Conservation (phyloP, 495 filamentous ascomycete species). For the Copromyces sp. region DNA sequence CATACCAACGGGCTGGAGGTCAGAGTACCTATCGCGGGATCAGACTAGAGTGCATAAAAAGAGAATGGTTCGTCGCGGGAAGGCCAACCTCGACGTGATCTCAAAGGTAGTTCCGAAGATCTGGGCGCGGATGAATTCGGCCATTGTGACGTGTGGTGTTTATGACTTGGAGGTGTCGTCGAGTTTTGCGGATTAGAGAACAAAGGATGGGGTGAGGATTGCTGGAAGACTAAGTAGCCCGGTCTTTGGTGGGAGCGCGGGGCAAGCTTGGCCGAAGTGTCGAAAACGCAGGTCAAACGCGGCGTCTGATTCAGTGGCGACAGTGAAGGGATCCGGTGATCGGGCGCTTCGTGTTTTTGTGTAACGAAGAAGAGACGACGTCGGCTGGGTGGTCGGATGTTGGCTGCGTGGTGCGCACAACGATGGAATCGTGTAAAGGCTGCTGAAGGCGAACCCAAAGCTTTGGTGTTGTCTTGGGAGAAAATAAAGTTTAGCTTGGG, state of each 20-base stretch:
- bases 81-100: constrained; percentile 90
- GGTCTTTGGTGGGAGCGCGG: not conserved
- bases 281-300: not conserved
- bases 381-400: not conserved
- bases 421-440: not conserved
- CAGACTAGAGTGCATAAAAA: constrained; percentile 10
- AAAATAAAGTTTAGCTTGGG: not conserved
- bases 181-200: constrained; percentile 3
- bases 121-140: constrained; percentile 97
- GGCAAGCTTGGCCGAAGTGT: not conserved
- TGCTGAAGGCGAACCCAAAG: not conserved
- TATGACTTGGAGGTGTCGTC: not conserved
- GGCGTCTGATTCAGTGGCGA: not conserved
- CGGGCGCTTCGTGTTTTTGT: not conserved
- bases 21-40: constrained; percentile 63
- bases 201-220: not conserved
- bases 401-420: not conserved
- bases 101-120: constrained; percentile 99
- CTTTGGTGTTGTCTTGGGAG: not conserved
- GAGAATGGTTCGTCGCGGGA: constrained; percentile 2
- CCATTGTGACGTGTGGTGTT: constrained; percentile 47
- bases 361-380: not conserved
- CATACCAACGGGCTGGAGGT: constrained; percentile 98
- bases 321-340: not conserved
- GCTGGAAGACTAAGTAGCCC: not conserved